phyloP scores from a whole-genome alignment of 148 eudicot species.

The Dysphania ambrosioides region DNA sequence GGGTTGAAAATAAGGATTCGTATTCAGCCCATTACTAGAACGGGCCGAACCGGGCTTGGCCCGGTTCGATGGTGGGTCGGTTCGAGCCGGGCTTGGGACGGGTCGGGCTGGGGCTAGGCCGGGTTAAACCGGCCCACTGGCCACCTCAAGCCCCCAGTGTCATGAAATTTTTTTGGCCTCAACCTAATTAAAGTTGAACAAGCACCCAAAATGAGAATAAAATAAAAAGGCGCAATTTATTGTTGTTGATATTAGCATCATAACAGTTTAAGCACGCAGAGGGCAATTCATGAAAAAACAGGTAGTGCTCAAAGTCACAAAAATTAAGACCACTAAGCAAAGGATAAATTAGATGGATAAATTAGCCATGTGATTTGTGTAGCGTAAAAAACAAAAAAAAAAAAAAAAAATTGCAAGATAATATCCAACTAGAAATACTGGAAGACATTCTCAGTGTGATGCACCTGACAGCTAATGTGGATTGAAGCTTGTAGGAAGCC shows the following conservation, averaged over 20 bases:
- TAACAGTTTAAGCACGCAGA: background rate
- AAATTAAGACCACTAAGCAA: constrained; percentile 2
- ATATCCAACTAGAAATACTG: background rate
- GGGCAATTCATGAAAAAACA: background rate
- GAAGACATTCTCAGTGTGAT: constrained; percentile 13
- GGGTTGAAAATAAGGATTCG: too few species aligned
- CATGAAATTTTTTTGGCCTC: too few species aligned
- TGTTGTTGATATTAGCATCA: background rate
- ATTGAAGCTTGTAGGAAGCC: constrained; percentile 96
- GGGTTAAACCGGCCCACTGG: too few species aligned
- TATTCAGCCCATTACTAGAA: too few species aligned
- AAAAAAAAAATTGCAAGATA: background rate
- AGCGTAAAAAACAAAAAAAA: background rate
- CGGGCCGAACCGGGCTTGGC: too few species aligned
- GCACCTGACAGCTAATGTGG: constrained; percentile 94
- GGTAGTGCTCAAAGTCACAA: background rate
- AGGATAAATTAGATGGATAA: background rate
- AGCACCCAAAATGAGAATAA: background rate
- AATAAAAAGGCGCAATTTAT: background rate
- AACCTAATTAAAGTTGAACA: background rate
- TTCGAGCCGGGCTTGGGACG: background rate
- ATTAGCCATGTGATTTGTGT: background rate
- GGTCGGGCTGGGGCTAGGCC: too few species aligned
- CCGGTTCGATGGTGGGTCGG: too few species aligned
- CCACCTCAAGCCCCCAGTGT: too few species aligned